These are phyloP conservation scores for Phialocephala sp. DNA, from an alignment of 2,329 filamentous ascomycete genomes.

Conservation along the genomic window DNA sequence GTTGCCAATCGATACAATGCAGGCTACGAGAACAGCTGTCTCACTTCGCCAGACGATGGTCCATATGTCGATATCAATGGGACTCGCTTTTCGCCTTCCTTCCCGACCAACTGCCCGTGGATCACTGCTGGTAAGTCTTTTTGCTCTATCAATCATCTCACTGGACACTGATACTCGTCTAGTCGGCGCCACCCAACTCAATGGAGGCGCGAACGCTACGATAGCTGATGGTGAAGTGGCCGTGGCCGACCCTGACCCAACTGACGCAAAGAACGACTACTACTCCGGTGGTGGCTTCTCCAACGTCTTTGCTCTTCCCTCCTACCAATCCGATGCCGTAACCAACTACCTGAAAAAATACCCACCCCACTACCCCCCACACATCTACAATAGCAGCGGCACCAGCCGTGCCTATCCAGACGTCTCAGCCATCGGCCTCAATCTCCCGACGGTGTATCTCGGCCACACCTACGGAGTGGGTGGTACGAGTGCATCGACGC, in stretches of 20 bases:
- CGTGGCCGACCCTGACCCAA: slow-evolving; percentile 39
- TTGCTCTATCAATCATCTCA: not conserved
- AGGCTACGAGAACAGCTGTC: slow-evolving; percentile 27
- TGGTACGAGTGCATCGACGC: slow-evolving; percentile 50
- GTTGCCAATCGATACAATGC: slow-evolving; percentile 26
- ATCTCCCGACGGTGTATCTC: slow-evolving; percentile 31
- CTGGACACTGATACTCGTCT: slow-evolving; percentile 10
- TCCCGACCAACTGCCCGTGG: slow-evolving; percentile 70
- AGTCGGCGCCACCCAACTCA: slow-evolving; percentile 29
- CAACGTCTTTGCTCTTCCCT: slow-evolving; percentile 44
- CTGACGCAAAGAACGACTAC: slow-evolving; percentile 44
- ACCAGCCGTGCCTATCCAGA: slow-evolving; percentile 38
- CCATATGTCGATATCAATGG: slow-evolving; percentile 28
- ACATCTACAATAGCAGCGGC: slow-evolving; percentile 33
- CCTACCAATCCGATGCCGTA: slow-evolving; percentile 36
- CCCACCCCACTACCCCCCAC: slow-evolving; percentile 29
- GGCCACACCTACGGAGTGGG: slow-evolving; percentile 28
- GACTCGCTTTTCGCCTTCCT: slow-evolving; percentile 50
- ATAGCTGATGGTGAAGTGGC: slow-evolving; percentile 45
- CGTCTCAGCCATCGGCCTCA: slow-evolving; percentile 34
- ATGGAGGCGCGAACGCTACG: slow-evolving; percentile 49
- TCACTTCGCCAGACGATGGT: slow-evolving; percentile 25
- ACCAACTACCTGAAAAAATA: slow-evolving; percentile 33
- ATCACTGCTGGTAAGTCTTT: slow-evolving; percentile 64
- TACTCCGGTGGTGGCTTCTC: slow-evolving; percentile 55